phyloP scores from a whole-genome alignment of 2,329 filamentous ascomycete genomes.

The Helotiales sp. region DNA sequence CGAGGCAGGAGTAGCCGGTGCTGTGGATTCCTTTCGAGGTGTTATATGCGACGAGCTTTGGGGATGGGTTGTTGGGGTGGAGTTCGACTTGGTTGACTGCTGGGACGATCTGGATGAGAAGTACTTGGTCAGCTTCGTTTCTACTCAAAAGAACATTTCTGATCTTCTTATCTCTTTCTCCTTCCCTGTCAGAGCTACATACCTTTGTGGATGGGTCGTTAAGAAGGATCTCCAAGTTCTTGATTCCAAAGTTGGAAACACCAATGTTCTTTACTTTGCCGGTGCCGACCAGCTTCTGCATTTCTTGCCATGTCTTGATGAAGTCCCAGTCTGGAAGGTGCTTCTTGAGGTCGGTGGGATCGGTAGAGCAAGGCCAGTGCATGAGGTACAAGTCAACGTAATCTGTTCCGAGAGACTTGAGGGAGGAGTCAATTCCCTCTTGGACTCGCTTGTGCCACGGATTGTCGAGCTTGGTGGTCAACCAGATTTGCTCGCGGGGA shows the following conservation, averaged over 20 bases:
- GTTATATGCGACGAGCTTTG: slow-evolving; percentile 76
- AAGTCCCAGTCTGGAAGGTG: slow-evolving; percentile 80
- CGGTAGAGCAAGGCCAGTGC: slow-evolving; percentile 72
- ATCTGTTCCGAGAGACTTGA: slow-evolving; percentile 64
- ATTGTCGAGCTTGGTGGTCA: slow-evolving; percentile 86
- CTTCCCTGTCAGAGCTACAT: slow-evolving; percentile 24
- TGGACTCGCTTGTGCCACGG: slow-evolving; percentile 73
- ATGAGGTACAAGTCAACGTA: slow-evolving; percentile 75
- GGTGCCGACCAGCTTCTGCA: slow-evolving; percentile 70
- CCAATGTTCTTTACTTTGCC: slow-evolving; percentile 82
- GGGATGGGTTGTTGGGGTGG: slow-evolving; percentile 81
- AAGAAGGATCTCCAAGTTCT: slow-evolving; percentile 78
- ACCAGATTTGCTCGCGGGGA: slow-evolving; percentile 68
- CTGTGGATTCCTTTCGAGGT: slow-evolving; percentile 74
- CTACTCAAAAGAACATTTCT: not conserved
- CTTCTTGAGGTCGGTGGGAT: slow-evolving; percentile 63
- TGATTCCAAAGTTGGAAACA: slow-evolving; percentile 85
- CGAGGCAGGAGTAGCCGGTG: slow-evolving; percentile 77
- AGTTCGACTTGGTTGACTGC: slow-evolving; percentile 85
- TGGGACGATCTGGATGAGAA: slow-evolving; percentile 52
- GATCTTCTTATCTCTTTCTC: not conserved
- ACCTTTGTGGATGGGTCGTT: slow-evolving; percentile 68
- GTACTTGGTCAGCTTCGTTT: not conserved
- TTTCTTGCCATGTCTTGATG: slow-evolving; percentile 76
- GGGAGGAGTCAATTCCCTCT: slow-evolving; percentile 63